Base-by-base conservation (phyloP, 176 grass and related monocot species). In the Aegilops sharonensis region DNA sequence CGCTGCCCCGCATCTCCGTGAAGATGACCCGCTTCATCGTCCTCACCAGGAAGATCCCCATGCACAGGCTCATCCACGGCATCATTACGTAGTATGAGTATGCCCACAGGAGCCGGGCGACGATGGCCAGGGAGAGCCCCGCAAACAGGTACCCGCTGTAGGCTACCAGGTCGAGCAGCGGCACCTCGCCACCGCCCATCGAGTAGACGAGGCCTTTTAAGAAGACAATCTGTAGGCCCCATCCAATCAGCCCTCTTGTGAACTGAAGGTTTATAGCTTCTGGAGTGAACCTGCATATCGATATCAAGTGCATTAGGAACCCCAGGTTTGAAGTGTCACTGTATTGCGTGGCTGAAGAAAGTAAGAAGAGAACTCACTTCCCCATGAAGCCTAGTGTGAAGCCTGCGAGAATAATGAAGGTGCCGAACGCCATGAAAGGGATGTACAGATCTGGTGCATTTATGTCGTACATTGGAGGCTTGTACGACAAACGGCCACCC, bases 361-460 rank as follows among this genome's bases (percentile, higher is more conserved):
- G 23, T 5, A 2, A 7, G 8, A 60, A 20, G 43, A 31, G 29
- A 68, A 80, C 93, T 95, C 88, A 94, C 96, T 91, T 98, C 86
- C 96, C 93, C 80, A 89, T 73, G 78, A 98, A 90, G 68, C 93
- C 96, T 30, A 92, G 61, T 72, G 91, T 81, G n/a, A 95, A 91
- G 21, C 96, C 91, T 18, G 93, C 81, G 36, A 95, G 91, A 68
- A 98, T 81, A 64, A 98, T 78, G 84, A 95, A 98, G 78, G 76
- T 98, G 36, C 87, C 93, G 50, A 98, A 98, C 84, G 96, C 91
- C 96, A 98, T 94, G 78, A 94, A 94, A 80, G 91, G 96, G 80
- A 98, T 98, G 84, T 98, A 98, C 30, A 98, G 79, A 85, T 98
- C 96, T 85, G 93, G 93, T 0, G 96, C 96, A 69, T 95, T 98